phyloP scores from a whole-genome alignment of 768 basidiomycete species.

The Collybia sp. region DNA sequence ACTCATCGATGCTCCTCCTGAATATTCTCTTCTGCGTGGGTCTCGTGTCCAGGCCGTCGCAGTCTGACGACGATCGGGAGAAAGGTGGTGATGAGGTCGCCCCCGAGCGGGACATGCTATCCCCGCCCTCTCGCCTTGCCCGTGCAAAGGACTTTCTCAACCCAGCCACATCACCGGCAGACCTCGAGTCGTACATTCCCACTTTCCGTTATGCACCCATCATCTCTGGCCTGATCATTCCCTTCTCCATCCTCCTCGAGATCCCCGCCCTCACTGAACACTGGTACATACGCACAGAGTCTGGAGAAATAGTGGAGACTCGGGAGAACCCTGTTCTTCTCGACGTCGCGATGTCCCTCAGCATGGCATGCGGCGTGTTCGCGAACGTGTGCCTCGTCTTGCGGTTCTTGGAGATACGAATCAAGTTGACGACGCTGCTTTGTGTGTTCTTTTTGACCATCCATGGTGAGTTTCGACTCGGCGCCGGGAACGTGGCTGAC shows the following conservation, averaged over 20 bases:
- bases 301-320: conserved; percentile 39
- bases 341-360: conserved; percentile 56
- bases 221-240: conserved; percentile 61
- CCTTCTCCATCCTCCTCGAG: conserved; percentile 77
- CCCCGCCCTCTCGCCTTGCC: no score
- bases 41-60: no score
- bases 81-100: no score
- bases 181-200: conserved; percentile 34
- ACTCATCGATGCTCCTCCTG: no score
- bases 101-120: no score
- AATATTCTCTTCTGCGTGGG: no score
- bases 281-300: conserved; percentile 63
- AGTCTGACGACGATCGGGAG: no score
- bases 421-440: conserved; percentile 57
- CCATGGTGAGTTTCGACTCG: conserved; percentile 50
- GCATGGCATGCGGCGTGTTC: conserved; percentile 60
- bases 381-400: conserved; percentile 66
- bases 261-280: conserved; percentile 76
- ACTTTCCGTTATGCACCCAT: conserved; percentile 64
- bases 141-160: conserved; percentile 6
- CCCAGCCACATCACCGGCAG: conserved; percentile 16
- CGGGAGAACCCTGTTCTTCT: conserved; percentile 54
- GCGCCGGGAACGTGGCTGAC: background rate
- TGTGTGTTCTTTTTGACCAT: conserved; percentile 61
- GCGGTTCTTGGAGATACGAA: conserved; percentile 67